These are phyloP conservation scores for Ophiocordyceps camponoti-rufipedis DNA, from an alignment of 2,329 filamentous ascomycete species.

Conservation along the genomic window DNA sequence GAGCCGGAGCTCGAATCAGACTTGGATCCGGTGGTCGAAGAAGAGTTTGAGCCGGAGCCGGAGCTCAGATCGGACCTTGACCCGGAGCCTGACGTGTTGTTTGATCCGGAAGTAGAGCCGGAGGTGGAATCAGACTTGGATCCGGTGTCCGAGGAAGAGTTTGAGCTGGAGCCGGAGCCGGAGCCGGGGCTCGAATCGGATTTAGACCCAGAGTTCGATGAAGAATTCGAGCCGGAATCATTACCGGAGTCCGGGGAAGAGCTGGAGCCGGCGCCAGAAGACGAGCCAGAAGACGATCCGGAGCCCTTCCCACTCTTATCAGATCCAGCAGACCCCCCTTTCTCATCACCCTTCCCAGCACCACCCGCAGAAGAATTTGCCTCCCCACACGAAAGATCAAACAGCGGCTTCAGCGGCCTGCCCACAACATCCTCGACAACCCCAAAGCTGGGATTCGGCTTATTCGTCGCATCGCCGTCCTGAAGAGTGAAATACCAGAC, in stretches of 20 bases:
- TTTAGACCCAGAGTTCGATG: constrained; percentile 7
- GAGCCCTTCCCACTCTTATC: neutral
- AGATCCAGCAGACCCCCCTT: neutral
- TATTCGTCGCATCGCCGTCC: constrained; percentile 38
- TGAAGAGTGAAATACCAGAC: constrained; percentile 67
- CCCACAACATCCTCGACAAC: constrained; percentile 38
- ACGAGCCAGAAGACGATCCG: no score
- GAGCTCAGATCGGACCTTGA: constrained; percentile 4
- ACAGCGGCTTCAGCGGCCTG: constrained; percentile 41
- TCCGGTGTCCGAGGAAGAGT: neutral
- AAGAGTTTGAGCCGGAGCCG: neutral
- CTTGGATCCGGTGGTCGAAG: neutral
- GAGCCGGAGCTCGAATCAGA: constrained; percentile 1
- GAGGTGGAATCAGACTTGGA: constrained; percentile 5
- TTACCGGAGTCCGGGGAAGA: neutral
- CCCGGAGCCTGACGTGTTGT: constrained; percentile 7
- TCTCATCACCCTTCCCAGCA: neutral
- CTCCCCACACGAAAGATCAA: constrained; percentile 40
- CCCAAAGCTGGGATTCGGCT: constrained; percentile 51
- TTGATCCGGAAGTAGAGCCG: constrained; percentile 4
- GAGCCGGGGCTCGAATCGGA: neutral
- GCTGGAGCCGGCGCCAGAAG: neutral
- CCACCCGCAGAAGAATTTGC: constrained; percentile 1
- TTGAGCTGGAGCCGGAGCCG: neutral
- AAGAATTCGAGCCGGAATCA: constrained; percentile 3